Evolutionary conservation across 2,329 filamentous ascomycete genomes (phyloP), one percentile per base, ranked within the genome.

Genomic region (Malbranchea cinnamomea): DNA sequence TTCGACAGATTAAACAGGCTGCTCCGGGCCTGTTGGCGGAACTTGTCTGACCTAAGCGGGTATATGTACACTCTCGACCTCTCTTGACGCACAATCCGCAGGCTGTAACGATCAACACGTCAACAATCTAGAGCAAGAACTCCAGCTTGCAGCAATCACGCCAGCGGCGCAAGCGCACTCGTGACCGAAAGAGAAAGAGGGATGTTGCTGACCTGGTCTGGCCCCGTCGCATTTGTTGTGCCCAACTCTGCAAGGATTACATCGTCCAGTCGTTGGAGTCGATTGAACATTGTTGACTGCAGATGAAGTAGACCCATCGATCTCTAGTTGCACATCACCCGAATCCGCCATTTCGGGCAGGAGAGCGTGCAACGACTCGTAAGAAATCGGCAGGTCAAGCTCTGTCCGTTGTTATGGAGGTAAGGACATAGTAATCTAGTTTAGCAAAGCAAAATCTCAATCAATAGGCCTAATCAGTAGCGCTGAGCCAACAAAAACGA

Each of bases 1-100:
- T 23, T 23, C 33, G 20, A 30, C 36, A 38, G 3, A 17, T 12
- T 3, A 23, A 26, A 12, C 36, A 36, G 15, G 26, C 27, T 12
- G 12, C 18, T 13, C 22, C 13, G 4, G 22, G 22, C 6, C 13
- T 23, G 13, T n/a, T 4, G 11, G 7, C 22, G 13, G 22, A 23
- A 23, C 22, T 11, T 11, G 6, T 8, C 20, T 10, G 8, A 8
- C 8, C 20, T 22, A 22, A 23, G 22, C 22, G 22, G 22, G 10
- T 18, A 10, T 29, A 29, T 9, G 17, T 10, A 12, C 28, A 30
- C 13, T 30, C 28, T 9, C n/a, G 18, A 14, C 20, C 22, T 18
- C 14, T 24, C 9, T 9, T 6, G 12, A 30, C 9, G 25, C 28
- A 24, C 14, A 12, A 23, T 3, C 14, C 15, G 15, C 28, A 30